Base-by-base conservation (phyloP, 2,329 filamentous ascomycete species). In the Ophiostoma australiae region DNA sequence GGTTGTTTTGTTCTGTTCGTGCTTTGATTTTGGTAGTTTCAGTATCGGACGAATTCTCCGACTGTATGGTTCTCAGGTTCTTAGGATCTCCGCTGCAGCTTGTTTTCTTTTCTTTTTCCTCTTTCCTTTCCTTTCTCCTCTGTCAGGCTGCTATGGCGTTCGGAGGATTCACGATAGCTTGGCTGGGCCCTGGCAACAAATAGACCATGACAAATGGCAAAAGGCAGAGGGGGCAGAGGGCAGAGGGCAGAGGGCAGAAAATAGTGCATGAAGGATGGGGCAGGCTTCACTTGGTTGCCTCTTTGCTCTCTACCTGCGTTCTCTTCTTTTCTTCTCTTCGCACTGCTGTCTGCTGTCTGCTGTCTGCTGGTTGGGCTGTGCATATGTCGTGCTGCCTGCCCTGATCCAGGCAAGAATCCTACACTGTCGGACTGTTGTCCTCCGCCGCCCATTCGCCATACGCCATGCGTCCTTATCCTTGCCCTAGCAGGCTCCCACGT, bases 111-210 rank as follows among this genome's bases (percentile, higher is more conserved):
- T 35, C 23, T 69, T 17, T 20, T 52, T 58, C 27, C 35, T 68
- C 10, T 35, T n/a, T 35, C 10, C 27, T 66, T 66, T 66, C 63
- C 37, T 17, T 67, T 35, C 17, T 67, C 17, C n/a, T 67, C 37
- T 67, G 33, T 31, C 44, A 5, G 44, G 15, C 44, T 48, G 20
- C 17, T 48, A 48, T 44, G 52, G 52, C 52, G 52, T 41, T n/a
- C n/a, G 35, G 41, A 63, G 58, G 58, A 63, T 63, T 63, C 58
- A 63, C 58, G 58, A 63, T 63, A 13, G 58, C 58, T 63, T 33
- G 27, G 58, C 58, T 63, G 58, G 58, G 58, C 27, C 27, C 23
- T 63, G 27, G 58, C 27, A 63, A 63, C 44, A 48, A 48, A 48
- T 48, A n/a, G 17, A 20, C 44, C 20, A 20, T 48, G 44, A 48